These are phyloP conservation scores for Otatea glauca DNA, from an alignment of 176 grass and related monocot species.

Conservation along the genomic window DNA sequence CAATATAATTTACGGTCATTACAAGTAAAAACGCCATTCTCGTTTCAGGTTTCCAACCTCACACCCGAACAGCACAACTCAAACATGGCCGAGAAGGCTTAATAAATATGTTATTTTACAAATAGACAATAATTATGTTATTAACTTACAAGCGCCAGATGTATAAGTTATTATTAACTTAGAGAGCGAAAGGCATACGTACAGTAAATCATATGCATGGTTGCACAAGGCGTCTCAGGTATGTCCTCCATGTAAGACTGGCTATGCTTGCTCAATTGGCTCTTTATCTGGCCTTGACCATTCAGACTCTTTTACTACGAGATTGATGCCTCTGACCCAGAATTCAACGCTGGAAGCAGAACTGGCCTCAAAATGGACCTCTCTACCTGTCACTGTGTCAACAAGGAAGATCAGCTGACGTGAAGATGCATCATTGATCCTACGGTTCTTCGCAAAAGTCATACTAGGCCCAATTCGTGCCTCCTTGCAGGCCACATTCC, in stretches of 20 bases:
- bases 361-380: slow-evolving; percentile 61
- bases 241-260: background rate
- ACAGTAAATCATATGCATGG: slow-evolving; percentile 1
- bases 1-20: slow-evolving; percentile 20
- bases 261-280: background rate
- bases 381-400: slow-evolving; percentile 50
- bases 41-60: background rate
- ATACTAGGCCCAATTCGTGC: slow-evolving; percentile 53
- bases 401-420: slow-evolving; percentile 53
- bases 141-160: background rate
- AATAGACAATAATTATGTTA: background rate
- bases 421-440: slow-evolving; percentile 9
- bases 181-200: background rate
- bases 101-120: slow-evolving; percentile 11
- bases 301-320: slow-evolving; percentile 42
- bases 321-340: slow-evolving; percentile 72
- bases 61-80: background rate
- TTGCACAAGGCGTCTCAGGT: background rate
- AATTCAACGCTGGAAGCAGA: slow-evolving; percentile 43
- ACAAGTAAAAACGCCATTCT: background rate
- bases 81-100: background rate
- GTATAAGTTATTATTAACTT: slow-evolving; percentile 1
- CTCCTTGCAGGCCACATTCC: slow-evolving; percentile 65
- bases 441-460: slow-evolving; percentile 52
- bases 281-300: slow-evolving; percentile 27